Evolutionary conservation across 2,329 filamentous ascomycete genomes (phyloP).

Genomic region (Fusarium nygamai): DNA sequence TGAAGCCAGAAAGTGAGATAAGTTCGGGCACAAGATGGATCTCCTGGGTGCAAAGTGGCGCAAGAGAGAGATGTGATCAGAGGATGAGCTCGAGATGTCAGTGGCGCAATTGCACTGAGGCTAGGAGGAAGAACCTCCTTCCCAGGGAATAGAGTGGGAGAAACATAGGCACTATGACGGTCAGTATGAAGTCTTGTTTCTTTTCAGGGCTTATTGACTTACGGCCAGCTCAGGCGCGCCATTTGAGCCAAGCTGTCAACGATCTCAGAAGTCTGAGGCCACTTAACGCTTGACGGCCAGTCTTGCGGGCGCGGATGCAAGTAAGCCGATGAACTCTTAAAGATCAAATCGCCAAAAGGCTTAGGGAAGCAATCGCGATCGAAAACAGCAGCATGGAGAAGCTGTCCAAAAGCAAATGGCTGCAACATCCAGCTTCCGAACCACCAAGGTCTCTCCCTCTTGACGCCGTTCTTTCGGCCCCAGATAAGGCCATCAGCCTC

Average conservation of each 20-base stretch:
- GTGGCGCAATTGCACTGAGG: slow-evolving; percentile 75
- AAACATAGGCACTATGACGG: slow-evolving; percentile 72
- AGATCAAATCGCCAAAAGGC: slow-evolving; percentile 60
- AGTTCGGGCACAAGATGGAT: slow-evolving; percentile 88
- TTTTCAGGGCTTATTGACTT: slow-evolving; percentile 52
- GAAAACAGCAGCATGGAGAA: slow-evolving; percentile 80
- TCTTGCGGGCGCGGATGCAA: slow-evolving; percentile 76
- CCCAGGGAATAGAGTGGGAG: slow-evolving; percentile 85
- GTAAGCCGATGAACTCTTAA: slow-evolving; percentile 82
- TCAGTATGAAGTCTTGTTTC: slow-evolving; percentile 5
- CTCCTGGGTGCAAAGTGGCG: slow-evolving; percentile 85
- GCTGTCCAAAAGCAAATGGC: slow-evolving; percentile 78
- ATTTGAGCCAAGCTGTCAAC: slow-evolving; percentile 85
- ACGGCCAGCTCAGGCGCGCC: slow-evolving; percentile 85
- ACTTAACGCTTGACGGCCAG: slow-evolving; percentile 72
- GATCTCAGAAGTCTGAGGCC: slow-evolving; percentile 81
- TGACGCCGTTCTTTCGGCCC: slow-evolving; percentile 63
- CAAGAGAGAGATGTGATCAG: slow-evolving; percentile 87
- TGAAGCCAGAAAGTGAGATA: slow-evolving; percentile 89
- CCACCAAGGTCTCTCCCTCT: slow-evolving; percentile 79
- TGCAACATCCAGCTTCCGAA: slow-evolving; percentile 86
- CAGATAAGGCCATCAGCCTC: slow-evolving; percentile 78
- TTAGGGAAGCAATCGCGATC: slow-evolving; percentile 78
- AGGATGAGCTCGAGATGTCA: slow-evolving; percentile 87
- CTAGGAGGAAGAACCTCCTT: slow-evolving; percentile 72